Conservation (phyloP, 2,329 filamentous ascomycete species). For the Aspergillus fumigatiaffinis region DNA sequence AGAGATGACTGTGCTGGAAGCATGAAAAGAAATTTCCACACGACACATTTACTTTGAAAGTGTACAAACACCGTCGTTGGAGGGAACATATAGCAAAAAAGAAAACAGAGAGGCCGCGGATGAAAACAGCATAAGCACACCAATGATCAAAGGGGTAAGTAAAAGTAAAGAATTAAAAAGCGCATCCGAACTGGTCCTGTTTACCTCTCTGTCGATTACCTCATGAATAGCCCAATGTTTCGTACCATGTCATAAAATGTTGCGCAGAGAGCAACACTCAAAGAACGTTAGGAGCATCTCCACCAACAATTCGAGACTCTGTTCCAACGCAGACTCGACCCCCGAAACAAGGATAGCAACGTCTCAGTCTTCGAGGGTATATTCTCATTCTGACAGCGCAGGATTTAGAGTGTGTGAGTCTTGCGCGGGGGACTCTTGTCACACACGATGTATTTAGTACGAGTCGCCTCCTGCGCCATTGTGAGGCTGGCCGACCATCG, state of each 20-base stretch:
- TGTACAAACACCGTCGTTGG: not conserved
- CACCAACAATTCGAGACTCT: conserved; percentile 2
- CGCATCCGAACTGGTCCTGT: not conserved
- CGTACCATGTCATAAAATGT: conserved; percentile 13
- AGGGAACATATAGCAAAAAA: not conserved
- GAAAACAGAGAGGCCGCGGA: not conserved
- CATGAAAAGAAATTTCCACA: not conserved
- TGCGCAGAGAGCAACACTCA: conserved; percentile 9
- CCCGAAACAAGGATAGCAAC: not conserved
- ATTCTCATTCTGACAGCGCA: not conserved
- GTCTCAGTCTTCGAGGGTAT: not conserved
- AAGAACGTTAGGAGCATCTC: conserved; percentile 3
- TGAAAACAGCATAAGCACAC: not conserved
- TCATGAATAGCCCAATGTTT: conserved; percentile 14
- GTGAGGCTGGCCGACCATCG: conserved; percentile 45
- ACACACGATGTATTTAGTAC: conserved; percentile 27
- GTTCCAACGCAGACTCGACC: not conserved
- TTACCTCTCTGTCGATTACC: conserved; percentile 6
- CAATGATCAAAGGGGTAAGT: not conserved
- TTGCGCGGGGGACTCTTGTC: conserved; percentile 5
- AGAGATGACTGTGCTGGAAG: not conserved
- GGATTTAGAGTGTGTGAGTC: conserved; percentile 1
- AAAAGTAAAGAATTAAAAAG: not conserved
- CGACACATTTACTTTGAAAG: not conserved
- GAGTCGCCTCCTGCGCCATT: conserved; percentile 46